phyloP scores from a whole-genome alignment of 495 filamentous ascomycete species.

The Xylaria cubensis region DNA sequence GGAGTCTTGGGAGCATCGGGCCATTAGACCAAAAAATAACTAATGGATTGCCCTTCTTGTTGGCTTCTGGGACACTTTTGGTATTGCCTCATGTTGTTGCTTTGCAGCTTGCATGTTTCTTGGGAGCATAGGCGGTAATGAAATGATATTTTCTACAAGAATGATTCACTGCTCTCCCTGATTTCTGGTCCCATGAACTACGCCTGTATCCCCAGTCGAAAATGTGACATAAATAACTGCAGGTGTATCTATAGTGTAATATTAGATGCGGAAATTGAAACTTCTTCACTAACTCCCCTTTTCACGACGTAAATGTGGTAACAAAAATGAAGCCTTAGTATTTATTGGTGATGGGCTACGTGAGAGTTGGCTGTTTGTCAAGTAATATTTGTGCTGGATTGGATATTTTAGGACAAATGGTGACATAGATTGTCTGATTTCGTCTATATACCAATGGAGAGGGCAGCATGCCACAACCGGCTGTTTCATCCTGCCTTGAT shows the following conservation, averaged over 20 bases:
- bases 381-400: neutral
- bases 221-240: neutral
- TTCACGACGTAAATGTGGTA: neutral
- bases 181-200: neutral
- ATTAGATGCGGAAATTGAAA: neutral
- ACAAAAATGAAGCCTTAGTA: neutral
- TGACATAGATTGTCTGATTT: neutral
- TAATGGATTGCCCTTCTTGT: conserved; percentile 10
- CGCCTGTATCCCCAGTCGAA: neutral
- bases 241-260: conserved; percentile 18
- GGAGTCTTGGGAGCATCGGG: neutral
- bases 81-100: neutral
- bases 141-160: conserved; percentile 15
- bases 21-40: neutral
- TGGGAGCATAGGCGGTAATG: conserved; percentile 17
- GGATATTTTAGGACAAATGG: neutral
- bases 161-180: neutral
- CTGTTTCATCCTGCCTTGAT: neutral
- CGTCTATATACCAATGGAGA: neutral
- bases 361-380: neutral
- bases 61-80: neutral
- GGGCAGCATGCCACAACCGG: neutral
- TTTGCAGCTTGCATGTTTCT: conserved; percentile 4
- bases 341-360: neutral
- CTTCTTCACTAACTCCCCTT: no score